A percentile compares a stretch with the other conserved stretches of the same genome.
Evolutionary conservation across 2,329 filamentous ascomycete genomes (phyloP).

Genomic region (Fusarium temperatum): DNA sequence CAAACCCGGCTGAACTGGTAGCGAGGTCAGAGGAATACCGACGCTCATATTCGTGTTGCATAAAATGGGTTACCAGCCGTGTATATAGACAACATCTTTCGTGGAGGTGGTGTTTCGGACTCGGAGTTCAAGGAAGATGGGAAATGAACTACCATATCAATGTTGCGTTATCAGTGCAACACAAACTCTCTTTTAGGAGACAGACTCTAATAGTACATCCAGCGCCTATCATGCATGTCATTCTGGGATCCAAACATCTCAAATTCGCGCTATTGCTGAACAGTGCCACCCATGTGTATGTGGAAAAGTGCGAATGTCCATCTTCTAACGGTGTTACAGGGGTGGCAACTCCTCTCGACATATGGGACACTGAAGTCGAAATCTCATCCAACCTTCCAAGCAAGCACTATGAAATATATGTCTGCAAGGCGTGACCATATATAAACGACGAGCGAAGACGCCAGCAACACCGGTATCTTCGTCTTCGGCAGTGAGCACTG

Average conservation of each 20-base stretch:
- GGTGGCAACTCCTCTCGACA: slow-evolving; percentile 91
- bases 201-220: not conserved
- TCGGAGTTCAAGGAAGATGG: not conserved
- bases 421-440: slow-evolving; percentile 97
- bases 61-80: not conserved
- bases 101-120: not conserved
- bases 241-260: not conserved
- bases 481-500: slow-evolving; percentile 72
- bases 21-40: not conserved
- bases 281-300: not conserved
- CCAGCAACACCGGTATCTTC: slow-evolving; percentile 67
- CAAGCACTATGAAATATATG: slow-evolving; percentile 95
- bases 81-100: not conserved
- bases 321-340: slow-evolving; percentile 58
- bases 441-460: slow-evolving; percentile 80
- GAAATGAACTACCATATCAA: not conserved
- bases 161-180: not conserved
- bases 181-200: not conserved
- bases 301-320: not conserved
- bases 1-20: slow-evolving; percentile 60
- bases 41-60: not conserved
- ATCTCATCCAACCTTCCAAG: slow-evolving; percentile 95
- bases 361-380: slow-evolving; percentile 92
- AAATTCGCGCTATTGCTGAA: not conserved
- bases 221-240: not conserved